Evolutionary conservation across 2,329 filamentous ascomycete genomes (phyloP).

Genomic region (Basipetospora chlamydospora): DNA sequence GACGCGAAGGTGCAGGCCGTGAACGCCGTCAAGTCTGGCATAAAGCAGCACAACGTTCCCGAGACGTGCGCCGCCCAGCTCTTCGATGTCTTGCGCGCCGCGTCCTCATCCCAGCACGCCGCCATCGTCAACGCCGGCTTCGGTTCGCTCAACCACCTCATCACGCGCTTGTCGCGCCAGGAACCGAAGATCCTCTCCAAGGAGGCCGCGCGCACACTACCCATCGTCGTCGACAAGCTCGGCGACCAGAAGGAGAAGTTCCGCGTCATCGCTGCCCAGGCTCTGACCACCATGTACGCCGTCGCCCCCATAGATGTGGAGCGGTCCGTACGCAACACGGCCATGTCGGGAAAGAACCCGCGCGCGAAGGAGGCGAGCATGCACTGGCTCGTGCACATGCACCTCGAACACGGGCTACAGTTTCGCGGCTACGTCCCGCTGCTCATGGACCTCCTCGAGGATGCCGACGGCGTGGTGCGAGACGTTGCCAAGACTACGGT

Average conservation of each 20-base stretch:
- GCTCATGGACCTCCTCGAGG: slow-evolving; percentile 76
- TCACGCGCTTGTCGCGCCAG: slow-evolving; percentile 76
- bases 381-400: slow-evolving; percentile 50
- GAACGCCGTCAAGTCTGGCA: slow-evolving; percentile 66
- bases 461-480: slow-evolving; percentile 76
- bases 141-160: slow-evolving; percentile 72
- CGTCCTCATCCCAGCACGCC: slow-evolving; percentile 62
- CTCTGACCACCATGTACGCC: slow-evolving; percentile 63
- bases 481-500: slow-evolving; percentile 72
- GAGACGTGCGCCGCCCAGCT: slow-evolving; percentile 56
- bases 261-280: slow-evolving; percentile 57
- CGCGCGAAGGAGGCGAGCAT: slow-evolving; percentile 74
- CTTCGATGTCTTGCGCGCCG: slow-evolving; percentile 68
- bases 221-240: slow-evolving; percentile 68
- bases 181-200: slow-evolving; percentile 60
- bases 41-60: slow-evolving; percentile 85
- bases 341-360: slow-evolving; percentile 66
- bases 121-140: slow-evolving; percentile 71
- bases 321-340: slow-evolving; percentile 60
- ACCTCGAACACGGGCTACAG: slow-evolving; percentile 60
- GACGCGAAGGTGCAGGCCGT: slow-evolving; percentile 59
- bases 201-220: slow-evolving; percentile 56
- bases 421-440: slow-evolving; percentile 73
- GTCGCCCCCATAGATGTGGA: slow-evolving; percentile 62
- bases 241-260: slow-evolving; percentile 82